These are phyloP conservation scores for Melaleuca quinquenervia DNA, from an alignment of 345 rosid genomes.

Conservation along the genomic window DNA sequence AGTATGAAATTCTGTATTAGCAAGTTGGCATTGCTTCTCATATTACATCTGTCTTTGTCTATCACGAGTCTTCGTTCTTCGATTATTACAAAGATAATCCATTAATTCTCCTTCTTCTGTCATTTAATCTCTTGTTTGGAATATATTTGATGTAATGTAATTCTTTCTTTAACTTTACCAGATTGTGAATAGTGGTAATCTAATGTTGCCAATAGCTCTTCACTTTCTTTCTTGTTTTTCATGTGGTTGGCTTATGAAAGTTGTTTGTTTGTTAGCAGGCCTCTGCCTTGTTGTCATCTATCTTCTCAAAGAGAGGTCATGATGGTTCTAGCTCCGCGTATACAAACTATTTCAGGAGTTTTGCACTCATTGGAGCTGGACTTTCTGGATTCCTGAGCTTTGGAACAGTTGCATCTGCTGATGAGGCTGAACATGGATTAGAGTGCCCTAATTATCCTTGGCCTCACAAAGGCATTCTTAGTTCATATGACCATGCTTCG, in stretches of 20 bases:
- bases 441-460: conserved; percentile 84
- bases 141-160: neutral
- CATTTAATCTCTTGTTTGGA: neutral
- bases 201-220: neutral
- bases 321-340: conserved; percentile 19
- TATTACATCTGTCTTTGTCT: neutral
- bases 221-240: neutral
- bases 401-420: conserved; percentile 81
- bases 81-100: neutral
- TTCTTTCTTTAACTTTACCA: neutral
- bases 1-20: neutral
- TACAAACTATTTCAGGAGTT: conserved; percentile 24
- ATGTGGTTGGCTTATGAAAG: neutral
- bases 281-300: conserved; percentile 10
- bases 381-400: conserved; percentile 74
- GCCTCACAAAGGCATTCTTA: conserved; percentile 97
- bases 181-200: neutral
- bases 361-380: conserved; percentile 85
- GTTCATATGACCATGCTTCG: conserved; percentile 99
- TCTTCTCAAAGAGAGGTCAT: conserved; percentile 19
- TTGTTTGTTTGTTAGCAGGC: conserved; percentile 8
- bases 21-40: neutral
- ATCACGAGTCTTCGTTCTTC: neutral
- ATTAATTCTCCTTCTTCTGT: neutral
- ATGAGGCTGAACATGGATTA: conserved; percentile 97